These are phyloP conservation scores for Plasmodium vinckei DNA, from an alignment of 169 alveolate genomes.

Conservation along the genomic window DNA sequence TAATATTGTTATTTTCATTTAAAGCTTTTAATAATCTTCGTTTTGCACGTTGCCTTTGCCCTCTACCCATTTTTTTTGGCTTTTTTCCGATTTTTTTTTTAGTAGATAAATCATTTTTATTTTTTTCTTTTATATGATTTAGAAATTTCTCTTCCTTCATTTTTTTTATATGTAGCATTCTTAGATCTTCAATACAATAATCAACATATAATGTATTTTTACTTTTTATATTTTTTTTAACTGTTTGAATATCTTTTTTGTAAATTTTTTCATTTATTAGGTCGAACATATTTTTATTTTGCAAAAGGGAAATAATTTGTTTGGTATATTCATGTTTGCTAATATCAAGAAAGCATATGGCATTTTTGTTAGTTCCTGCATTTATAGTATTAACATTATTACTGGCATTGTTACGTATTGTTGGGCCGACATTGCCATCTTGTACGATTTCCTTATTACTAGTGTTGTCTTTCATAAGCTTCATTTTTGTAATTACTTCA, in stretches of 20 bases:
- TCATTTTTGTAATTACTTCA: constrained; percentile 63
- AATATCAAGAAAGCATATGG: constrained; percentile 67
- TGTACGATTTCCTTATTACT: neutral
- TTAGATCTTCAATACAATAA: constrained; percentile 71
- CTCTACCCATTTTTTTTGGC: constrained; percentile 61
- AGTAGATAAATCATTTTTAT: constrained; percentile 3
- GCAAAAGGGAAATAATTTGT: constrained; percentile 31
- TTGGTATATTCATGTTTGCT: constrained; percentile 68
- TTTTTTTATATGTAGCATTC: constrained; percentile 75
- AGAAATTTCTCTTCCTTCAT: constrained; percentile 67
- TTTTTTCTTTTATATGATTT: constrained; percentile 48
- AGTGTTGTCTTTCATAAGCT: constrained; percentile 23
- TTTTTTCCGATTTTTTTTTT: constrained; percentile 6
- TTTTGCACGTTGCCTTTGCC: constrained; percentile 73
- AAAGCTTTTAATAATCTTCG: constrained; percentile 58
- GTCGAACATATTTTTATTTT: constrained; percentile 62
- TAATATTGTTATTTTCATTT: constrained; percentile 29
- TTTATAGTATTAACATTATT: neutral
- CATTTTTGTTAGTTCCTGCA: constrained; percentile 10
- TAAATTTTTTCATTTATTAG: constrained; percentile 40
- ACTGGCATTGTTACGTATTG: constrained; percentile 5
- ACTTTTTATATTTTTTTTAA: constrained; percentile 9
- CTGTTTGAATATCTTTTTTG: constrained; percentile 49
- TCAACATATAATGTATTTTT: constrained; percentile 69
- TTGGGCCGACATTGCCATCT: constrained; percentile 2